A percentile compares a stretch with the other conserved stretches of the same genome.
These are phyloP conservation scores for Cutaneotrichosporon mucoides DNA, from an alignment of 1,284 basidiomycete genomes.

Conservation along the genomic window DNA sequence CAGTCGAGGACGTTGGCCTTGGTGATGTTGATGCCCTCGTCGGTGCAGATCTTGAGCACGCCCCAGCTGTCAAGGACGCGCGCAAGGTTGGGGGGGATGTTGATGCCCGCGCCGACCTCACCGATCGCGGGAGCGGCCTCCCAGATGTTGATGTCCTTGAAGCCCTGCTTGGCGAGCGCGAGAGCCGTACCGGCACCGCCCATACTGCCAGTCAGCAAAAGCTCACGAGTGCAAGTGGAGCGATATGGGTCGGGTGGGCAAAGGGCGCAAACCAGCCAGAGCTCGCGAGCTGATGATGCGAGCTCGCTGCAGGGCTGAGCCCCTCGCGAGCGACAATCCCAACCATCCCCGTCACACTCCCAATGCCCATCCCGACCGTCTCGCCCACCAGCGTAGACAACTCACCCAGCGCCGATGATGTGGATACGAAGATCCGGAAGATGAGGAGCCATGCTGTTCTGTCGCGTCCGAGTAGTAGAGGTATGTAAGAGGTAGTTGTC, in stretches of 20 bases:
- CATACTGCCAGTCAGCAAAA: conserved; percentile 23
- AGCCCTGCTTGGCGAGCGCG: conserved; percentile 31
- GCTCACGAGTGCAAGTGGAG: too few relatives aligned
- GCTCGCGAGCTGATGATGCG: not conserved
- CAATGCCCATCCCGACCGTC: not conserved
- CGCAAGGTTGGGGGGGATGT: conserved; percentile 38
- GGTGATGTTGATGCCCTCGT: conserved; percentile 37
- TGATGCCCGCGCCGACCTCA: conserved; percentile 43
- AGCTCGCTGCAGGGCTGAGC: too few relatives aligned
- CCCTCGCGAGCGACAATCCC: not conserved
- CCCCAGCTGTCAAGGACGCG: conserved; percentile 33
- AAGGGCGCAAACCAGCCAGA: too few relatives aligned
- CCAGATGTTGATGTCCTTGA: conserved; percentile 34
- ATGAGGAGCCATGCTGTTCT: conserved; percentile 8
- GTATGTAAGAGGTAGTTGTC: too few relatives aligned
- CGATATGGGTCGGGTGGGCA: too few relatives aligned
- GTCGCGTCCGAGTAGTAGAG: too few relatives aligned
- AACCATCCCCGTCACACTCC: too few relatives aligned
- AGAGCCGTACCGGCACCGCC: conserved; percentile 36
- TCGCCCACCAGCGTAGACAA: conserved; percentile 13
- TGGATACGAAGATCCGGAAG: conserved; percentile 15
- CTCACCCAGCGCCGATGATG: conserved; percentile 21
- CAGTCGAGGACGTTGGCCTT: conserved; percentile 37
- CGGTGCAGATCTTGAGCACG: conserved; percentile 23
- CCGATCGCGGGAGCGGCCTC: conserved; percentile 32